Evolutionary conservation across 2,329 filamentous ascomycete genomes (phyloP).

Genomic region (Thelonectria rubi): DNA sequence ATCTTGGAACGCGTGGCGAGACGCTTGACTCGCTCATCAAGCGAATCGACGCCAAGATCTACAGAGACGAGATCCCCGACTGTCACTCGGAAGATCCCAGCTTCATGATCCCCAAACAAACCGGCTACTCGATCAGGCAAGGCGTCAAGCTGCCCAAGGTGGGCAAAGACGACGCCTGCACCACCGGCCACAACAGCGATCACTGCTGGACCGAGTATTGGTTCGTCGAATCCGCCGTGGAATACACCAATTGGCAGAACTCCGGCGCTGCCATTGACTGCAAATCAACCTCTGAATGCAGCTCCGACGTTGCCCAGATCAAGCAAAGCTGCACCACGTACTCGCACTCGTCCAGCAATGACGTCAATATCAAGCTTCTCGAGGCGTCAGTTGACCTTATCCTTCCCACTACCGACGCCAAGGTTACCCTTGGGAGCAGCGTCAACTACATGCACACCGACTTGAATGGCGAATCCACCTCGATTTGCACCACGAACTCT

Average conservation of each 20-base stretch:
- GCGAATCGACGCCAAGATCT: conserved; percentile 18
- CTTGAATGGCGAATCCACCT: not conserved
- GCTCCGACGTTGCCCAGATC: conserved; percentile 5
- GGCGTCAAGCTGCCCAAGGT: conserved; percentile 23
- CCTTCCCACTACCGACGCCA: conserved; percentile 3
- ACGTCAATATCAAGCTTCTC: conserved; percentile 14
- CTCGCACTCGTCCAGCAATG: conserved; percentile 11
- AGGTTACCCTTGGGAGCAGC: conserved; percentile 9
- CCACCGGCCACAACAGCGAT: conserved; percentile 11
- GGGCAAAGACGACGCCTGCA: conserved; percentile 22
- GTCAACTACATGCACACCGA: conserved; percentile 19
- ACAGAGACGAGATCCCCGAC: conserved; percentile 14
- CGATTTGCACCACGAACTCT: conserved; percentile 19
- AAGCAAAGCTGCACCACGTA: conserved; percentile 15
- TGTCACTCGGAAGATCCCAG: conserved; percentile 18
- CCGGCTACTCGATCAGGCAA: conserved; percentile 18
- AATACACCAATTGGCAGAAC: conserved; percentile 22
- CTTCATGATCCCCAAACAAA: conserved; percentile 26
- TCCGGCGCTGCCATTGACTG: conserved; percentile 23
- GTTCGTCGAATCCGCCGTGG: conserved; percentile 21
- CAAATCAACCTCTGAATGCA: conserved; percentile 13
- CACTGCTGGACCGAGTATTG: conserved; percentile 27
- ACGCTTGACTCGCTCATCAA: conserved; percentile 14
- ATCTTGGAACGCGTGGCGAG: conserved; percentile 10
- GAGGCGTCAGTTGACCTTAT: conserved; percentile 11